phyloP scores from a whole-genome alignment of 306 rosid genomes.

The Myrica gale region DNA sequence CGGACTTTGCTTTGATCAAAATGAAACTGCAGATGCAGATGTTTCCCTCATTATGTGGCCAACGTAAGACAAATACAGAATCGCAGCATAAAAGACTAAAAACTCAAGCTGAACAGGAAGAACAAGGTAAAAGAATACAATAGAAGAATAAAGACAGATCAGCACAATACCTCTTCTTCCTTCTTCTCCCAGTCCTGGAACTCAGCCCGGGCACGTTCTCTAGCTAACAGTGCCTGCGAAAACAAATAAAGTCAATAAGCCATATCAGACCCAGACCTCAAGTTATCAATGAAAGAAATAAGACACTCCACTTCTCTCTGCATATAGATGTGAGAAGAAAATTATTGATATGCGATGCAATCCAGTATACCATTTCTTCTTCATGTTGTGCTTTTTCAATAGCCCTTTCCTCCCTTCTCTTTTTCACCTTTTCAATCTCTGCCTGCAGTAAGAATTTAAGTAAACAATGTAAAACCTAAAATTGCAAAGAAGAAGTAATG shows the following conservation, averaged over 20 bases:
- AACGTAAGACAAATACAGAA: slow-evolving; percentile 10
- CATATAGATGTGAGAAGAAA: slow-evolving; percentile 24
- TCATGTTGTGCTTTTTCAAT: slow-evolving; percentile 92
- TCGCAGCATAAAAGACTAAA: slow-evolving; percentile 15
- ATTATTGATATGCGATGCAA: slow-evolving; percentile 4
- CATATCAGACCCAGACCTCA: slow-evolving; percentile 3
- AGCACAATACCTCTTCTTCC: slow-evolving; percentile 80
- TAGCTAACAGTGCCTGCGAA: slow-evolving; percentile 81
- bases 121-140: background rate
- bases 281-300: slow-evolving; percentile 1
- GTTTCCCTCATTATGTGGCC: slow-evolving; percentile 21
- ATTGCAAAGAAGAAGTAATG: background rate
- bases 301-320: slow-evolving; percentile 4
- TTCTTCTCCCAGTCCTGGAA: slow-evolving; percentile 99
- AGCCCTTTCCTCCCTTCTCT: slow-evolving; percentile 98
- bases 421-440: slow-evolving; percentile 92
- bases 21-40: slow-evolving; percentile 67
- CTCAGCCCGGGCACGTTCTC: slow-evolving; percentile 98
- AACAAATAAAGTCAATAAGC: slow-evolving; percentile 28
- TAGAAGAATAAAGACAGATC: background rate
- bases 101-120: background rate
- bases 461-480: background rate
- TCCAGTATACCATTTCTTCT: slow-evolving; percentile 85
- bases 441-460: slow-evolving; percentile 56
- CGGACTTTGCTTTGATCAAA: slow-evolving; percentile 97